A percentile compares a stretch with the other conserved stretches of the same genome.
These are phyloP conservation scores for Lepiota venenata DNA, from an alignment of 768 basidiomycete genomes.

Conservation along the genomic window DNA sequence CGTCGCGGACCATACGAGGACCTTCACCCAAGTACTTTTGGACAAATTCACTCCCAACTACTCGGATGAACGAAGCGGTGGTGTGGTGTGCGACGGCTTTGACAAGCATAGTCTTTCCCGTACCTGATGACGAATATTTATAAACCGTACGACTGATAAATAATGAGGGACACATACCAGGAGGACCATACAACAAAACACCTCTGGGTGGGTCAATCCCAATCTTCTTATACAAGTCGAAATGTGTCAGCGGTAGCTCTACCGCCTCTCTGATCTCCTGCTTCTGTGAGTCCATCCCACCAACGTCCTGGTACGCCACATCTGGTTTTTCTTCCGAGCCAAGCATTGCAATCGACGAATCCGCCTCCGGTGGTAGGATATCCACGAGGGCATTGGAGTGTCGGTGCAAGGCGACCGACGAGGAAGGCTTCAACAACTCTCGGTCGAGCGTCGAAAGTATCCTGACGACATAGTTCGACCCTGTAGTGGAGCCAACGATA, in stretches of 20 bases:
- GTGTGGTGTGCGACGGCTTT: conserved; percentile 99
- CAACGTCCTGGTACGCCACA: conserved; percentile 90
- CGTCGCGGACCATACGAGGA: conserved; percentile 99
- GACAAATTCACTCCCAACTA: conserved; percentile 97
- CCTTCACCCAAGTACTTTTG: conserved; percentile 99
- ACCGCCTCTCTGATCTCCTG: conserved; percentile 99
- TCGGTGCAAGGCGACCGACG: conserved; percentile 96
- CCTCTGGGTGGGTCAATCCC: conserved; percentile 99
- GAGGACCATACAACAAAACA: conserved; percentile 94
- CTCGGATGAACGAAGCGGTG: conserved; percentile 95
- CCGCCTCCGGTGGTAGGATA: conserved; percentile 97
- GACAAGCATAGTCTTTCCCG: conserved; percentile 98
- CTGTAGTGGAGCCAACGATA: conserved; percentile 97
- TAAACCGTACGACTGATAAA: neutral
- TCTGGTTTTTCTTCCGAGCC: conserved; percentile 94
- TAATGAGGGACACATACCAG: conserved; percentile 50
- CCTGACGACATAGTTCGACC: conserved; percentile 96
- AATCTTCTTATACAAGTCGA: conserved; percentile 98
- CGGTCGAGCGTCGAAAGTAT: conserved; percentile 96
- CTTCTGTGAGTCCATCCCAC: conserved; percentile 97
- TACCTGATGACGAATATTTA: conserved; percentile 50
- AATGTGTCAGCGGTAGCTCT: conserved; percentile 93
- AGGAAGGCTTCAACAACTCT: conserved; percentile 94
- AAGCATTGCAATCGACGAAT: conserved; percentile 95
- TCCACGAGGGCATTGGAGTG: conserved; percentile 99